Percentiles rank a stretch among this genome's conserved stretches.
Evolutionary conservation across 257 asterid genomes (phyloP).

Genomic region (Mentha longifolia): DNA sequence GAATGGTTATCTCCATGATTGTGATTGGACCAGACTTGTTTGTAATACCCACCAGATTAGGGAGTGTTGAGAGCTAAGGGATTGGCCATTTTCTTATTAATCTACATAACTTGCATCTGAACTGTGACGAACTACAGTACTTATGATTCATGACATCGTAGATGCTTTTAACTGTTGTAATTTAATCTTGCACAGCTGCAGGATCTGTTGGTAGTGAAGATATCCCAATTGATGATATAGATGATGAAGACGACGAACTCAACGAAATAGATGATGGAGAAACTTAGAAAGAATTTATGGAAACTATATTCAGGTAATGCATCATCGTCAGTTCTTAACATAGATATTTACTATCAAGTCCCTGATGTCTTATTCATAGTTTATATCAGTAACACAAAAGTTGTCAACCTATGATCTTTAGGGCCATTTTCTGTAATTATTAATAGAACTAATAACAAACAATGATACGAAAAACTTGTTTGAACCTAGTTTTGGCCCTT

Average conservation of each 20-base stretch:
- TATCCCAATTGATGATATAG: constrained; percentile 65
- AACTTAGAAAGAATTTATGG: constrained; percentile 29
- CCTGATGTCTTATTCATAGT: neutral
- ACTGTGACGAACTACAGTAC: neutral
- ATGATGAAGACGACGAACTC: constrained; percentile 50
- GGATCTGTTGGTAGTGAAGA: constrained; percentile 60
- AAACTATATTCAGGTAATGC: constrained; percentile 10
- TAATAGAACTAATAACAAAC: neutral
- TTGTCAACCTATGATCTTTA: neutral
- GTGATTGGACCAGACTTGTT: constrained; percentile 11
- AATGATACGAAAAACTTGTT: neutral
- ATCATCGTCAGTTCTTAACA: neutral
- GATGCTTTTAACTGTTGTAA: constrained; percentile 15
- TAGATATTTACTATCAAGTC: neutral
- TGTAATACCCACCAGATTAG: neutral
- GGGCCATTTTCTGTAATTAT: neutral
- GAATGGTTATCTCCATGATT: neutral
- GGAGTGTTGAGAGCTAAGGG: neutral
- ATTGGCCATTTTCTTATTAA: neutral
- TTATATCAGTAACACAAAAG: neutral
- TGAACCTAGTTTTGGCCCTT: neutral
- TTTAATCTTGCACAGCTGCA: constrained; percentile 32
- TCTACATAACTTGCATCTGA: neutral
- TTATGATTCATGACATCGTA: constrained; percentile 6
- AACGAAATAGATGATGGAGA: constrained; percentile 38